These are phyloP conservation scores for Corylus heterophylla DNA, from an alignment of 306 rosid species.

Conservation along the genomic window DNA sequence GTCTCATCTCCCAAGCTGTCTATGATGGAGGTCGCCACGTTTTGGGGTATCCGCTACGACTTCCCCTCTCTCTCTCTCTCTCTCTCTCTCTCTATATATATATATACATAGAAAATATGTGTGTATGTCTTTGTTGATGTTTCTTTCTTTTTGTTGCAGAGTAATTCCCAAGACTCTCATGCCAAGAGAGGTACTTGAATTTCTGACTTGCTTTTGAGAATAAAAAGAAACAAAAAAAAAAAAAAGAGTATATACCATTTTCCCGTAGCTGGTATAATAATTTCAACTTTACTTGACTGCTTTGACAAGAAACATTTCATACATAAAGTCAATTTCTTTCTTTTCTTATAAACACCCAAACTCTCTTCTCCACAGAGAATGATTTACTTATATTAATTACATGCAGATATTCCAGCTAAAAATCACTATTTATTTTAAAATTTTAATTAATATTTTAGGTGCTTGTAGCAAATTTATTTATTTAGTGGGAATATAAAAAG, in stretches of 20 bases:
- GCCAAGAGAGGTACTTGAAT: slow-evolving; percentile 75
- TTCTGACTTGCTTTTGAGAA: neutral
- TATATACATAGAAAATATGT: too few species aligned
- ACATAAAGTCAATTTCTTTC: neutral
- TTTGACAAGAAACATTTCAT: neutral
- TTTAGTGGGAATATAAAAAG: neutral
- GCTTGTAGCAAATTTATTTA: too few species aligned
- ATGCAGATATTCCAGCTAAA: too few species aligned
- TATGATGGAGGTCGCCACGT: slow-evolving; percentile 97
- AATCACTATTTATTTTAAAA: too few species aligned
- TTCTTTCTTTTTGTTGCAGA: slow-evolving; percentile 40
- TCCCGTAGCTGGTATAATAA: neutral
- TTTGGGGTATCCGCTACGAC: slow-evolving; percentile 56
- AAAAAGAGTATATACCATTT: neutral
- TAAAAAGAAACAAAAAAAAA: neutral
- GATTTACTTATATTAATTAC: neutral
- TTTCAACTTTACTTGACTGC: neutral
- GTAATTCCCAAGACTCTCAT: slow-evolving; percentile 84
- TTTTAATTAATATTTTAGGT: too few species aligned
- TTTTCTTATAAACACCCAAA: neutral
- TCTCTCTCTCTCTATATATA: neutral
- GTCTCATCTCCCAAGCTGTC: slow-evolving; percentile 82
- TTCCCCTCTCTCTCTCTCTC: neutral
- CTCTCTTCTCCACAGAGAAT: neutral
- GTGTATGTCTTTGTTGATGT: neutral